A percentile compares a stretch with the other conserved stretches of the same genome.
phyloP scores from a whole-genome alignment of 257 asterid species.

The Solanum pimpinellifolium region DNA sequence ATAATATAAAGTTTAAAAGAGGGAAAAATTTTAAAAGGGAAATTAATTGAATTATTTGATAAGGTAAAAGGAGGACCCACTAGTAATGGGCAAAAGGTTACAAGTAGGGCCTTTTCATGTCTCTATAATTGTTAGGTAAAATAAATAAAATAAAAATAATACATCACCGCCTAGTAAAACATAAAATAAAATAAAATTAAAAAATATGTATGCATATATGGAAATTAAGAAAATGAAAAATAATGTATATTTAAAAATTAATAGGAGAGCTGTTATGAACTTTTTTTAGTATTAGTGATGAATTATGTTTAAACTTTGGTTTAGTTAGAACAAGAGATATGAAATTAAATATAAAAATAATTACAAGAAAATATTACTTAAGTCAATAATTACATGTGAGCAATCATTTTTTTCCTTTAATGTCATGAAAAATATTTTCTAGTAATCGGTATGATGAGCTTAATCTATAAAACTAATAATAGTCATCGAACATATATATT shows the following conservation, averaged over 20 bases:
- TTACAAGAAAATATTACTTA: background rate
- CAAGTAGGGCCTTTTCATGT: slow-evolving; percentile 17
- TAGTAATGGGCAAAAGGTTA: slow-evolving; percentile 11
- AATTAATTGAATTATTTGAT: slow-evolving; percentile 2
- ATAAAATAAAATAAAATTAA: background rate
- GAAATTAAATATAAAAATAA: background rate
- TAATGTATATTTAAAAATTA: background rate
- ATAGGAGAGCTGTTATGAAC: background rate
- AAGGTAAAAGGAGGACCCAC: background rate
- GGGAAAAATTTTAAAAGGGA: background rate
- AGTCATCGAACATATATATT: background rate
- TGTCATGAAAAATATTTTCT: background rate
- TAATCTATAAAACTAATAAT: too few species aligned
- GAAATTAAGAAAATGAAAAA: background rate
- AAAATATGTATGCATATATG: background rate
- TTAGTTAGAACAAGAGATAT: background rate
- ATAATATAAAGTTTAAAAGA: background rate
- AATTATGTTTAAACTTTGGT: background rate
- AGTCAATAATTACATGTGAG: background rate
- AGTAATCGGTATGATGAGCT: background rate
- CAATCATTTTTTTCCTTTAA: background rate
- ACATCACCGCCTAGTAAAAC: background rate
- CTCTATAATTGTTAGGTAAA: background rate
- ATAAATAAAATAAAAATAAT: background rate
- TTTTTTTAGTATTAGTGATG: background rate